A percentile compares a stretch with the other conserved stretches of the same genome.
Conservation (phyloP, 2,329 filamentous ascomycete genomes). For the Monilinia fructicola region DNA sequence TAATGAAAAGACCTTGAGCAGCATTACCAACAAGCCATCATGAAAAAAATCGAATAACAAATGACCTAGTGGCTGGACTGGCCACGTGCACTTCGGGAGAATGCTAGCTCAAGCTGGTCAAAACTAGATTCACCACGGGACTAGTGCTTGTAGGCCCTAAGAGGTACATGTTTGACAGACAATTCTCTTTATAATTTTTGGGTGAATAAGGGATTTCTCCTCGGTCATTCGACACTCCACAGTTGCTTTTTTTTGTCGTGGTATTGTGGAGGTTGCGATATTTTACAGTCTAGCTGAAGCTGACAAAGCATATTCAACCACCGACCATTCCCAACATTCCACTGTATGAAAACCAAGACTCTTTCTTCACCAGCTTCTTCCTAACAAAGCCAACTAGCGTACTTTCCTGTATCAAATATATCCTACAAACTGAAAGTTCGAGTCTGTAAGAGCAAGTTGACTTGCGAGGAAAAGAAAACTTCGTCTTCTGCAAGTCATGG, state of each 20-base stretch:
- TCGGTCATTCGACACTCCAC: neutral
- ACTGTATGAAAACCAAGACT: neutral
- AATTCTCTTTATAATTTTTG: no score
- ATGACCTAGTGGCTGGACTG: no score
- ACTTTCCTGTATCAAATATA: neutral
- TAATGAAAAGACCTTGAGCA: no score
- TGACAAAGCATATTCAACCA: constrained; percentile 2
- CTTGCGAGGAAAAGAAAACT: neutral
- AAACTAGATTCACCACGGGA: no score
- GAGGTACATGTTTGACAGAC: no score
- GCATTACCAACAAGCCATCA: no score
- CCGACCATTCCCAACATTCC: neutral
- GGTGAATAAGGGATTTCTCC: neutral
- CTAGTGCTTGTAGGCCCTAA: no score
- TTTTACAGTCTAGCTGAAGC: neutral
- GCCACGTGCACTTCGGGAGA: no score
- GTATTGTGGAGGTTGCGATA: neutral
- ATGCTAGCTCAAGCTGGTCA: no score
- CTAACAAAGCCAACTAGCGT: no score
- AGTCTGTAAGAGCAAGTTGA: neutral
- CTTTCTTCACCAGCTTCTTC: neutral
- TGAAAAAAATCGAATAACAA: no score
- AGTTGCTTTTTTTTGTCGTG: neutral
- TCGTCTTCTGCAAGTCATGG: neutral
- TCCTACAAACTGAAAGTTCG: neutral